Conservation (phyloP, 2,329 filamentous ascomycete genomes). For the Paraphoma chrysanthemicola region DNA sequence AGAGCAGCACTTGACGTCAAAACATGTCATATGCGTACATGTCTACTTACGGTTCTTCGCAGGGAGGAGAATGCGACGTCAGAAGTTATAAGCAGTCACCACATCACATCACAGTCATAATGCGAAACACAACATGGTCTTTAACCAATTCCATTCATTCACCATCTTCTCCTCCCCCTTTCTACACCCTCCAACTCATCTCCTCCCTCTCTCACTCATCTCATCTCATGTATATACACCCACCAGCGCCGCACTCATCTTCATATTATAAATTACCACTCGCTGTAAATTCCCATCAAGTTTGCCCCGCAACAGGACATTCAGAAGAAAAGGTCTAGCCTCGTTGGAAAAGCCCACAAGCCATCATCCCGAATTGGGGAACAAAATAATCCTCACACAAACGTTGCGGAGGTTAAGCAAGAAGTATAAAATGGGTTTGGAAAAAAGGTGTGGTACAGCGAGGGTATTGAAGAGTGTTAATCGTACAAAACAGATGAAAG, state of each 20-base stretch:
- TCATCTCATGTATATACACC: not conserved
- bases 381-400: not conserved
- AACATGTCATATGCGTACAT: too few species aligned
- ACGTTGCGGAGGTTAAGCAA: not conserved
- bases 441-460: constrained; percentile 23
- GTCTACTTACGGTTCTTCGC: too few species aligned
- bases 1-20: too few species aligned
- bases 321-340: not conserved
- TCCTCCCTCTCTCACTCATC: not conserved
- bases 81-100: too few species aligned
- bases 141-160: not conserved
- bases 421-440: not conserved
- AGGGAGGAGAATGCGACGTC: too few species aligned
- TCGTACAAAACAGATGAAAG: constrained; percentile 12
- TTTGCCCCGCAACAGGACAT: not conserved
- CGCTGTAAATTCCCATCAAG: not conserved
- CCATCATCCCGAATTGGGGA: not conserved
- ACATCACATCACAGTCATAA: too few species aligned
- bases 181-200: not conserved
- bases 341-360: not conserved
- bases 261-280: constrained; percentile 5
- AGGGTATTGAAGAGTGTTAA: constrained; percentile 25
- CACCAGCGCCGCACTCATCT: not conserved
- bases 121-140: not conserved
- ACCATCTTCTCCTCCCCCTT: not conserved